These are phyloP conservation scores for Cyclaneusma minus DNA, from an alignment of 2,329 filamentous ascomycete species.

Conservation along the genomic window DNA sequence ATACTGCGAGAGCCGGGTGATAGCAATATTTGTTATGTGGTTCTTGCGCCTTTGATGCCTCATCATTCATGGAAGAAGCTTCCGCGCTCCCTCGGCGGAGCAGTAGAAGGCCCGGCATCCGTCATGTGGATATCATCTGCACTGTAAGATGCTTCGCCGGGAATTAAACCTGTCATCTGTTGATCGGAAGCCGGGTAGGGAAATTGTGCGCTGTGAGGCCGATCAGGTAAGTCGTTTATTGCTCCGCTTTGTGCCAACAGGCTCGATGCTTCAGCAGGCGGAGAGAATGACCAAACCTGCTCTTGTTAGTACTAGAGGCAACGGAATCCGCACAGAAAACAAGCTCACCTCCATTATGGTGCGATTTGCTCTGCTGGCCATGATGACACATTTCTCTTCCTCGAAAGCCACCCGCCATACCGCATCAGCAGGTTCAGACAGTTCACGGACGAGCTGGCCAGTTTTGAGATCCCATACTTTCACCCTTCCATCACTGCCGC, in stretches of 20 bases:
- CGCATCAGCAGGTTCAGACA: slow-evolving; percentile 81
- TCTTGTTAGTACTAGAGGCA: slow-evolving; percentile 16
- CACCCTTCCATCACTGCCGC: slow-evolving; percentile 90
- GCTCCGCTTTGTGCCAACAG: slow-evolving; percentile 31
- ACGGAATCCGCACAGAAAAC: slow-evolving; percentile 1
- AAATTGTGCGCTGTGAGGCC: slow-evolving; percentile 36
- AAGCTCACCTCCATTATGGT: slow-evolving; percentile 90
- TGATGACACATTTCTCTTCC: slow-evolving; percentile 93
- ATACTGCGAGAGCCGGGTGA: no score
- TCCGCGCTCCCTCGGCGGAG: slow-evolving; percentile 12
- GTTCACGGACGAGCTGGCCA: slow-evolving; percentile 76
- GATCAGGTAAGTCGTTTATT: slow-evolving; percentile 28
- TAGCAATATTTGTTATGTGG: no score
- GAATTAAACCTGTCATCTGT: slow-evolving; percentile 11
- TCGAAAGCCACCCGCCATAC: slow-evolving; percentile 98
- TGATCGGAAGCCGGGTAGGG: slow-evolving; percentile 11
- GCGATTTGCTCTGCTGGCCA: slow-evolving; percentile 69
- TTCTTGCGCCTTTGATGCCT: no score
- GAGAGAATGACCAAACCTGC: slow-evolving; percentile 90
- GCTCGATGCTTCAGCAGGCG: slow-evolving; percentile 55
- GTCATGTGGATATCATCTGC: slow-evolving; percentile 15
- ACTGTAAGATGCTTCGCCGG: slow-evolving; percentile 7
- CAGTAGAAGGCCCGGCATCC: slow-evolving; percentile 15
- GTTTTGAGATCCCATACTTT: slow-evolving; percentile 97
- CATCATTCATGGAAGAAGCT: slow-evolving; percentile 19